phyloP scores from a whole-genome alignment of 108 stramenopile genomes.

The Parmales sp. region DNA sequence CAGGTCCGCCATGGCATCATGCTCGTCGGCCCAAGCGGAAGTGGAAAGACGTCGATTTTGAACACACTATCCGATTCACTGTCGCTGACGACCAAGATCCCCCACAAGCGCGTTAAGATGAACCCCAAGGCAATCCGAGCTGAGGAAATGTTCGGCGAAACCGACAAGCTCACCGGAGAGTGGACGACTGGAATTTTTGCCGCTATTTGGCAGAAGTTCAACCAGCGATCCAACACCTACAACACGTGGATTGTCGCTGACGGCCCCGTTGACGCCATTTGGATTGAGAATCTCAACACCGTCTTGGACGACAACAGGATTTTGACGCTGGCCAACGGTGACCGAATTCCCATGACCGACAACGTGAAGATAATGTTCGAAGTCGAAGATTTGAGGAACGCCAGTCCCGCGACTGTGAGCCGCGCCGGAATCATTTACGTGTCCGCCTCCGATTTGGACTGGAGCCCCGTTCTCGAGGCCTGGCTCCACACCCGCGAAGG shows the following conservation, averaged over 20 bases:
- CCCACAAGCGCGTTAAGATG: conserved; percentile 40
- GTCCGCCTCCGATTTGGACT: conserved; percentile 47
- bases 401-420: conserved; percentile 48
- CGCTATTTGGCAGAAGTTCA: conserved; percentile 54
- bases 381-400: conserved; percentile 46
- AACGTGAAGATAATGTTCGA: conserved; percentile 60
- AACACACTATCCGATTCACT: conserved; percentile 23
- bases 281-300: conserved; percentile 59
- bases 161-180: conserved; percentile 45
- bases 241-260: conserved; percentile 48
- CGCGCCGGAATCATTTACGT: conserved; percentile 54
- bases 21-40: conserved; percentile 44
- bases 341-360: conserved; percentile 58
- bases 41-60: conserved; percentile 43
- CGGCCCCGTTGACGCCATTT: conserved; percentile 54
- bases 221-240: conserved; percentile 33
- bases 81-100: conserved; percentile 19
- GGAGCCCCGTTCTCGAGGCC: conserved; percentile 39
- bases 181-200: conserved; percentile 57
- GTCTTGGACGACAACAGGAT: conserved; percentile 59
- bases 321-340: conserved; percentile 52
- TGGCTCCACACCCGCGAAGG: conserved; percentile 24
- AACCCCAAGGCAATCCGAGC: conserved; percentile 55
- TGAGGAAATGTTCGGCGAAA: conserved; percentile 51
- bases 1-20: conserved; percentile 57